Evolutionary conservation across 495 filamentous ascomycete species (phyloP), one percentile per base, ranked within the genome.

Genomic region (Coniosporium apollinis): DNA sequence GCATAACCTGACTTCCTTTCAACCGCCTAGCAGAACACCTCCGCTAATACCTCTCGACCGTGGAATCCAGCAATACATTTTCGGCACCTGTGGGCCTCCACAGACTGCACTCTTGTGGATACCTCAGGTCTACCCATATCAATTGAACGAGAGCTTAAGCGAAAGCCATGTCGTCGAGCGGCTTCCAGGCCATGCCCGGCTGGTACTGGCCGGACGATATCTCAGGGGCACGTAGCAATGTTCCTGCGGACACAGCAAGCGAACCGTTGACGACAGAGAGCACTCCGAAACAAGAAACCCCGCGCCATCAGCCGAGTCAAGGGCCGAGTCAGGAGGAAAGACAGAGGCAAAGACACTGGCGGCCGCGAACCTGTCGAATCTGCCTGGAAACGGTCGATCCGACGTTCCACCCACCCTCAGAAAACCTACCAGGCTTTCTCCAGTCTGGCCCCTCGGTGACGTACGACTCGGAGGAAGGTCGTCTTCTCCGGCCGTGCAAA

Each of bases 401-500:
- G 2, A 87, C 82, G 8, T 76, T 75, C 44, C 67, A 83, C 28
- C 60, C 76, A 33, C 65, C 71, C 16, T 56, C 67, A 2, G 70
- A 76, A 14, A 60, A 65, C 40, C 46, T 80, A 10, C 69, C 72
- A 1, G 65, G 66, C 13, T 64, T 86, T 31, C 64, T 87, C 34
- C 65, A 74, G 29, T 57, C 67, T 19, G 47, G 54, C 36, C 62
- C 79, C 11, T 69, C 71, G 34, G 74, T 84, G 25, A 67, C 68
- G 36, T 93, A 93, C 47, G 67, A 77, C 11, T 87, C 83, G 1
- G 82, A 79, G 37, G 60, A 69, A 22, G 85, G 83, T 25, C 76
- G 83, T 4, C 62, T 97, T n/a, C 66, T 97, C 32, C 76, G 81
- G 19, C 89, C 89, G 3, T 97, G 89, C 65, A 73, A 75, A 55